phyloP scores from a whole-genome alignment of 352 stramenopile species.

The Thalassiosira ordinaria region DNA sequence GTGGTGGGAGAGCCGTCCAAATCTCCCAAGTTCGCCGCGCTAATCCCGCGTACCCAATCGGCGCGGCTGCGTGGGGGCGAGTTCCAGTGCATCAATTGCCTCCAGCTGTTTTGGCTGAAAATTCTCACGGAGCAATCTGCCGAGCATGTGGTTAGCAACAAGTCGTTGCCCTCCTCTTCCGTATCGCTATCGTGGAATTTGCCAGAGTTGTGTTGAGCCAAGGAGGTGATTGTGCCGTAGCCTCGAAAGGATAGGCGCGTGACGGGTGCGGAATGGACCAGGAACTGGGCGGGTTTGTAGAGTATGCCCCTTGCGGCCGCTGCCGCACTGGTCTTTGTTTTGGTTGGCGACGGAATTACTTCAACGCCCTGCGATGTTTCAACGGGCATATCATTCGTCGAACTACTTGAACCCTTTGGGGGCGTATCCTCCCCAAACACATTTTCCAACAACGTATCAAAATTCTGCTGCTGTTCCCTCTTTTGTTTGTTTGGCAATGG shows the following conservation, averaged over 20 bases:
- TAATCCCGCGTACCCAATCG: conserved; percentile 80
- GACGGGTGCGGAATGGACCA: conserved; percentile 74
- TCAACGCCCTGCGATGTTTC: no score
- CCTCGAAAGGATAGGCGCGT: conserved; percentile 78
- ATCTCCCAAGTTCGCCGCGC: conserved; percentile 82
- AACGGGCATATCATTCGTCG: no score
- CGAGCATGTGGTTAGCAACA: conserved; percentile 79
- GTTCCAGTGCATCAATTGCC: conserved; percentile 81
- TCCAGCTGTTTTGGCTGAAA: conserved; percentile 81
- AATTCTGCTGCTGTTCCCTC: conserved; percentile 10
- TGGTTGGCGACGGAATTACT: no score
- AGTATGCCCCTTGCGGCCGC: conserved; percentile 63
- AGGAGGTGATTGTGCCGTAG: conserved; percentile 65
- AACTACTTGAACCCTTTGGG: no score
- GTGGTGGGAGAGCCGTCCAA: conserved; percentile 61
- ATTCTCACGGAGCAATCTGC: conserved; percentile 70
- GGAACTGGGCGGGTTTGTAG: conserved; percentile 80
- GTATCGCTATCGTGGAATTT: conserved; percentile 5
- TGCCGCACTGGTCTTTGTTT: no score
- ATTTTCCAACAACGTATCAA: conserved; percentile 35
- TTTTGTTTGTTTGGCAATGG: conserved; percentile 30
- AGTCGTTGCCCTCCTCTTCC: conserved; percentile 74
- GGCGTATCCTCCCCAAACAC: conserved; percentile 28
- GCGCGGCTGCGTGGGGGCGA: conserved; percentile 67
- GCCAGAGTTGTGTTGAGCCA: conserved; percentile 40